These are phyloP conservation scores for Chrysosphaeria jannelii DNA, from an alignment of 2,329 filamentous ascomycete genomes.

Conservation along the genomic window DNA sequence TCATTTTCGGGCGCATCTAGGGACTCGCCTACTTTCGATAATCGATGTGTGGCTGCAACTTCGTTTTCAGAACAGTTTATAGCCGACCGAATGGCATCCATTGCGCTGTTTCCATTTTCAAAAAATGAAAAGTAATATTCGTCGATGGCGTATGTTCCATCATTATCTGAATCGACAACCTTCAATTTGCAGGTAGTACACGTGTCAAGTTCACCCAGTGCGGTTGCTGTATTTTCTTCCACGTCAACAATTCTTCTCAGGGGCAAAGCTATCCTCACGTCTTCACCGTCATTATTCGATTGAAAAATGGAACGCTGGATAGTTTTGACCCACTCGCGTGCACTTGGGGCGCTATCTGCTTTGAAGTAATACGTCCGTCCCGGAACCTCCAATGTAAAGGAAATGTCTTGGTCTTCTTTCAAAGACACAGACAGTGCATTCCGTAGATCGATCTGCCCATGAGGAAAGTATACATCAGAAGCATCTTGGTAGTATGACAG, in stretches of 20 bases:
- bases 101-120: too few relatives aligned
- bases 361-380: constrained; percentile 63
- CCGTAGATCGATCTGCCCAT: constrained; percentile 70
- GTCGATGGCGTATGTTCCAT: constrained; percentile 83
- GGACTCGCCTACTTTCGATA: too few relatives aligned
- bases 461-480: constrained; percentile 68
- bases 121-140: constrained; percentile 99
- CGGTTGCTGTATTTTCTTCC: constrained; percentile 42
- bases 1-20: too few relatives aligned
- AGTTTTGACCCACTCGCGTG: constrained; percentile 88
- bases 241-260: constrained; percentile 75
- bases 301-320: constrained; percentile 86
- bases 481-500: constrained; percentile 68
- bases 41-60: too few relatives aligned
- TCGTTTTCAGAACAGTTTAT: too few relatives aligned
- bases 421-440: constrained; percentile 73
- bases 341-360: constrained; percentile 63
- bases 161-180: constrained; percentile 75
- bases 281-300: constrained; percentile 86
- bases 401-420: not conserved
- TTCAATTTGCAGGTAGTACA: constrained; percentile 86
- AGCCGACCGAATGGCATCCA: too few relatives aligned
- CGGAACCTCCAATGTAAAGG: constrained; percentile 53
- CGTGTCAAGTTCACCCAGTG: constrained; percentile 65
- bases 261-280: constrained; percentile 80